Conservation (phyloP, 805 yeast genomes). For the Kuraishia cidri region DNA sequence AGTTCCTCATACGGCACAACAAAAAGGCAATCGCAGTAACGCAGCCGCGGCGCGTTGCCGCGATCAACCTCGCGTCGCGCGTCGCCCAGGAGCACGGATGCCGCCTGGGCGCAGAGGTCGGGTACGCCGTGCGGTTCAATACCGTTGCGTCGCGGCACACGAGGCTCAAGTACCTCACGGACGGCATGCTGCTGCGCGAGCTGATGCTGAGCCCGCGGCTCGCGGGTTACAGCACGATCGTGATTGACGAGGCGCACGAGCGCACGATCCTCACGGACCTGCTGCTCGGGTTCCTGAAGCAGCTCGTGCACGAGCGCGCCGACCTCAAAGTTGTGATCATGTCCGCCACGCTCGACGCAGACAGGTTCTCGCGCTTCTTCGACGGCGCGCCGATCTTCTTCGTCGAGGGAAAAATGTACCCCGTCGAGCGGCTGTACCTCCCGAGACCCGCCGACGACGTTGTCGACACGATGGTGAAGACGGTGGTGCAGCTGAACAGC, state of each 20-base stretch:
- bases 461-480: conserved; percentile 67
- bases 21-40: conserved; percentile 75
- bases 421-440: conserved; percentile 68
- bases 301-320: conserved; percentile 38
- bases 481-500: conserved; percentile 70
- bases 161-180: conserved; percentile 78
- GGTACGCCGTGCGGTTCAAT: conserved; percentile 89
- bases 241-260: conserved; percentile 97
- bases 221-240: conserved; percentile 59
- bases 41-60: conserved; percentile 97
- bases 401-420: conserved; percentile 85
- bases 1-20: conserved; percentile 55
- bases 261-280: conserved; percentile 88
- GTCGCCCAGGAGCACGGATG: conserved; percentile 87
- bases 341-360: conserved; percentile 97
- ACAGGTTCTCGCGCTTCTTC: conserved; percentile 72
- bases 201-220: conserved; percentile 66
- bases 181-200: conserved; percentile 95
- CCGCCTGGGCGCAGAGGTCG: conserved; percentile 70
- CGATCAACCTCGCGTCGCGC: conserved; percentile 86
- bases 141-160: conserved; percentile 53
- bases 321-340: conserved; percentile 67
- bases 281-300: conserved; percentile 79
- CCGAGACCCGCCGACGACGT: conserved; percentile 66
- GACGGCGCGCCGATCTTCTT: conserved; percentile 71